These are phyloP conservation scores for Zygosaccharomyces siamensis DNA, from an alignment of 805 yeast genomes.

Conservation along the genomic window DNA sequence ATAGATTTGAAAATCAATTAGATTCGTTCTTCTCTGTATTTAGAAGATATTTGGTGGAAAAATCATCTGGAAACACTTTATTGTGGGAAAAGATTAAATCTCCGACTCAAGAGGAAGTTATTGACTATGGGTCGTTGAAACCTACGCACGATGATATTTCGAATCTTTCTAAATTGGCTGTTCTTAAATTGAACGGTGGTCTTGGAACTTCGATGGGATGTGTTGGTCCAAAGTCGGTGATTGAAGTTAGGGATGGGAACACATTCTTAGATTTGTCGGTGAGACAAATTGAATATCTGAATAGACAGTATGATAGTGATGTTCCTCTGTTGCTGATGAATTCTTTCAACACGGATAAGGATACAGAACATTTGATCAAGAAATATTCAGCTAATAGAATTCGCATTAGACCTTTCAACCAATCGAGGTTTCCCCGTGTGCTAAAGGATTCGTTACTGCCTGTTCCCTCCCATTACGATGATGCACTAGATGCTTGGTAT, in stretches of 20 bases:
- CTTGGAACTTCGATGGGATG: slow-evolving; percentile 99
- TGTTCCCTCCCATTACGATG: slow-evolving; percentile 74
- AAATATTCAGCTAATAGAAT: slow-evolving; percentile 96
- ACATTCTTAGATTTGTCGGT: slow-evolving; percentile 93
- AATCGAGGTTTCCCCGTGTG: slow-evolving; percentile 95
- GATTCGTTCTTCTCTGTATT: slow-evolving; percentile 90
- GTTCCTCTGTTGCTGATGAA: slow-evolving; percentile 97
- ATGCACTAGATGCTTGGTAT: slow-evolving; percentile 84
- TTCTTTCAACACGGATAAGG: slow-evolving; percentile 95
- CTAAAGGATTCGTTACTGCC: slow-evolving; percentile 94
- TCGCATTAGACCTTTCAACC: slow-evolving; percentile 92
- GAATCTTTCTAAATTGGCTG: slow-evolving; percentile 77
- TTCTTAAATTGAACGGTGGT: slow-evolving; percentile 95
- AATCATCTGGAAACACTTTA: slow-evolving; percentile 76
- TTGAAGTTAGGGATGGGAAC: slow-evolving; percentile 98
- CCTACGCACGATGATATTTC: slow-evolving; percentile 36
- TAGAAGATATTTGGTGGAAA: slow-evolving; percentile 86
- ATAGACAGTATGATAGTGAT: slow-evolving; percentile 83
- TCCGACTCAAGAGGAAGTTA: slow-evolving; percentile 85
- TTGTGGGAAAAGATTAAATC: slow-evolving; percentile 96
- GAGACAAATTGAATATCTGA: slow-evolving; percentile 93
- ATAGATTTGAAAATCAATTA: slow-evolving; percentile 81
- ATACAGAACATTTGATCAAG: slow-evolving; percentile 90
- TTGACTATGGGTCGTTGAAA: slow-evolving; percentile 49
- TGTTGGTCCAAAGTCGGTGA: slow-evolving; percentile 97